phyloP scores from a whole-genome alignment of 371 early-diverging fungal species.

The Mortierella sp. region DNA sequence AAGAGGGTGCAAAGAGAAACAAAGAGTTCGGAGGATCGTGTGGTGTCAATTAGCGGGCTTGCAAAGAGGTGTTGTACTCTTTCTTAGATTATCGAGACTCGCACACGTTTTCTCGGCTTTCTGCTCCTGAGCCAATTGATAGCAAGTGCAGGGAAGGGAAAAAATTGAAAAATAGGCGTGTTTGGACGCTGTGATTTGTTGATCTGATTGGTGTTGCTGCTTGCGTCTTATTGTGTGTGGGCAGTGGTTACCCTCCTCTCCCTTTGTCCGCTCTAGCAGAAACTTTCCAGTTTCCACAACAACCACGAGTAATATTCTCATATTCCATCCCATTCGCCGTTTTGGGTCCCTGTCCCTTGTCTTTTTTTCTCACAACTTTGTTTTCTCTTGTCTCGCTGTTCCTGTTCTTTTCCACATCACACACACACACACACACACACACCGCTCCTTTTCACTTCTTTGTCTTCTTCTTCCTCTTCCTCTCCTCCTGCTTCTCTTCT shows the following conservation, averaged over 20 bases:
- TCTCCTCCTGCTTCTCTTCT: background rate
- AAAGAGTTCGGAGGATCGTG: constrained; percentile 3
- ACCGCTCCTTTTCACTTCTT: background rate
- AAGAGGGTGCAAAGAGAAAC: background rate
- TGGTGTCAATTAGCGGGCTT: constrained; percentile 5
- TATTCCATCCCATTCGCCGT: too few relatives aligned
- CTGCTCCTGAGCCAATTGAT: background rate
- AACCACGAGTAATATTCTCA: too few relatives aligned
- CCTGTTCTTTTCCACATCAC: background rate
- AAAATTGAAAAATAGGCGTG: background rate
- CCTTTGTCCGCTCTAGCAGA: too few relatives aligned
- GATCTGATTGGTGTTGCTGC: background rate
- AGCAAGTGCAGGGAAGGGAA: background rate
- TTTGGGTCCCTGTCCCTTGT: background rate
- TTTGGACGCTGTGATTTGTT: constrained; percentile 4
- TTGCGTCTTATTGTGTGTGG: too few relatives aligned
- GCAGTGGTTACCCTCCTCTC: background rate
- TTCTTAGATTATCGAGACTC: background rate
- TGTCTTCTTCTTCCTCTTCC: too few relatives aligned
- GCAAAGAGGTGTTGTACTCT: background rate
- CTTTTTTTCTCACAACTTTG: background rate
- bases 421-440: too few relatives aligned
- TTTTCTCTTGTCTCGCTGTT: background rate
- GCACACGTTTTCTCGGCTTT: background rate
- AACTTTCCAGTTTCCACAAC: too few relatives aligned